Conservation (phyloP, 2,329 filamentous ascomycete species). For the Dactylellina cionopaga region DNA sequence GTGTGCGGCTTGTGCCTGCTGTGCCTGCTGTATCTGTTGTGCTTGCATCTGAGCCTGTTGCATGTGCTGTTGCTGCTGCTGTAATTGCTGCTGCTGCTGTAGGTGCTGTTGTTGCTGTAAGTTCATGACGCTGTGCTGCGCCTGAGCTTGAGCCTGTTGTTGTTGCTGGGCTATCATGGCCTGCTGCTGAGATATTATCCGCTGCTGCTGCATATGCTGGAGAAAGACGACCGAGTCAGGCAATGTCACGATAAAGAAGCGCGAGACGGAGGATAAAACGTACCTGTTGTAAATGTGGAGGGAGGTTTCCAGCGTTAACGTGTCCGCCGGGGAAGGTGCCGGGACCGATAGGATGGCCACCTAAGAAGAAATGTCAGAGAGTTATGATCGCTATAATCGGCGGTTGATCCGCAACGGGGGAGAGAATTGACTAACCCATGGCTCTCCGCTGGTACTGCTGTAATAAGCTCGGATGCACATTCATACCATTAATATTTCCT, state of each 20-base stretch:
- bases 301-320: constrained; percentile 13
- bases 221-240: background rate
- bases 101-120: constrained; percentile 27
- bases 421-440: constrained; percentile 14
- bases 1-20: constrained; percentile 56
- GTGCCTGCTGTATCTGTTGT: constrained; percentile 58
- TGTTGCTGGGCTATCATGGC: constrained; percentile 29
- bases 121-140: constrained; percentile 18
- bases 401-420: background rate
- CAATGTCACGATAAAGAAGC: background rate
- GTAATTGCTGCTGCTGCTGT: constrained; percentile 54
- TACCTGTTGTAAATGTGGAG: constrained; percentile 49
- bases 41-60: constrained; percentile 51
- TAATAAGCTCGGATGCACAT: constrained; percentile 52
- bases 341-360: constrained; percentile 30
- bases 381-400: background rate
- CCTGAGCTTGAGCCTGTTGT: too few relatives aligned
- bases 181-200: background rate
- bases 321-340: constrained; percentile 35
- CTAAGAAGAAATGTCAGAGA: background rate
- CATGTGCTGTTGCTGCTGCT: constrained; percentile 54
- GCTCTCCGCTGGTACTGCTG: constrained; percentile 47
- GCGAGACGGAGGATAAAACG: background rate
- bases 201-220: background rate
- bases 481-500: constrained; percentile 50